Percentiles rank a stretch among this genome's conserved stretches.
Evolutionary conservation across 1,284 basidiomycete genomes (phyloP).

Genomic region (Vanrija sp.): DNA sequence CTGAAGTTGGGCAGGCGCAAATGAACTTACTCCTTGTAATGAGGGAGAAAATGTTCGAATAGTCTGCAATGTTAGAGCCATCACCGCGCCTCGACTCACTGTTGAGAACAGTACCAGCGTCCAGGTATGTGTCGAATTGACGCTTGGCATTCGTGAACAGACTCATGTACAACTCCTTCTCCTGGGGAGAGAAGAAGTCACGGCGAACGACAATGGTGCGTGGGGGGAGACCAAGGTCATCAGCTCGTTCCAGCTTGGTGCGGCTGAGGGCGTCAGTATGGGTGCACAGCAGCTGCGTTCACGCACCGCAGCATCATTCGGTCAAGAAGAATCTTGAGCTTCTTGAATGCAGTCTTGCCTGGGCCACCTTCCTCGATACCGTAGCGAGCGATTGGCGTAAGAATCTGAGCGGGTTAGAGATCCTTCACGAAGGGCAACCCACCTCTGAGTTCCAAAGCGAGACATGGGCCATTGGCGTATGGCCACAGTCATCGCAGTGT

Average conservation of each 20-base stretch:
- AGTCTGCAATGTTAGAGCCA: conserved; percentile 56
- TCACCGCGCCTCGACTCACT: conserved; percentile 56
- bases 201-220: conserved; percentile 82
- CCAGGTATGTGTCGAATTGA: conserved; percentile 85
- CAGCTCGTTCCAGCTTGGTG: conserved; percentile 80
- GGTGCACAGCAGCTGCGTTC: fast-evolving
- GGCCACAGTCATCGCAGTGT: conserved; percentile 84
- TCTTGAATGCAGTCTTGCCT: conserved; percentile 79
- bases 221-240: conserved; percentile 96
- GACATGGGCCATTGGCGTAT: conserved; percentile 91
- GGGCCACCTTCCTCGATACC: conserved; percentile 60
- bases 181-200: conserved; percentile 93
- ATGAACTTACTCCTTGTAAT: conserved; percentile 49
- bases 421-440: conserved; percentile 1
- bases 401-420: conserved; percentile 69
- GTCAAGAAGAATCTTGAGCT: conserved; percentile 81
- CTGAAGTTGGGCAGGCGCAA: neutral
- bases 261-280: conserved; percentile 26
- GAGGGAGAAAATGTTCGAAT: conserved; percentile 82
- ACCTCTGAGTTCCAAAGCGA: conserved; percentile 49
- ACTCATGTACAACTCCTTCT: conserved; percentile 91
- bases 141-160: conserved; percentile 90
- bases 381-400: conserved; percentile 85
- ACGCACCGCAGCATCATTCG: conserved; percentile 84
- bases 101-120: conserved; percentile 84